These are phyloP conservation scores for Xylaria bambusicola DNA, from an alignment of 495 filamentous ascomycete genomes.

Conservation along the genomic window DNA sequence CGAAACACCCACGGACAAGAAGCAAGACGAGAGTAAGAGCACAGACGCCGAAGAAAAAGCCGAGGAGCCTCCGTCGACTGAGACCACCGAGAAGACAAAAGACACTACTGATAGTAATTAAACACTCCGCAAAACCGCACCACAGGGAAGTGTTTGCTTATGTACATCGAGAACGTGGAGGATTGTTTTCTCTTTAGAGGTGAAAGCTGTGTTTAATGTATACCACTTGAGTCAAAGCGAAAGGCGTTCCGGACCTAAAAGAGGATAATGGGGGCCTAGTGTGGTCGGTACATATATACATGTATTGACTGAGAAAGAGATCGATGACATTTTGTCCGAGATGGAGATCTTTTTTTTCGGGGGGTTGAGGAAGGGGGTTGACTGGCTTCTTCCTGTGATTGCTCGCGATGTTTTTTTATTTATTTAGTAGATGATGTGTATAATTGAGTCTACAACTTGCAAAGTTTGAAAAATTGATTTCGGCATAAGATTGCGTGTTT, in stretches of 20 bases:
- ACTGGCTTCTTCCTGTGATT: too few relatives aligned
- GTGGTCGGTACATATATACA: too few relatives aligned
- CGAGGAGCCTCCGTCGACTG: constrained; percentile 7
- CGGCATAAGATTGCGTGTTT: too few relatives aligned
- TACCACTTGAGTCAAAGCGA: constrained; percentile 18
- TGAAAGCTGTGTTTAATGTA: constrained; percentile 7
- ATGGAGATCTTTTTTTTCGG: too few relatives aligned
- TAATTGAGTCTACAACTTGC: too few relatives aligned
- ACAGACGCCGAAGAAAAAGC: constrained; percentile 23
- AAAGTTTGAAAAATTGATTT: too few relatives aligned
- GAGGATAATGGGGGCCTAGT: too few relatives aligned
- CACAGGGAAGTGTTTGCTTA: background rate
- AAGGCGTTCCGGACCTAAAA: constrained; percentile 23
- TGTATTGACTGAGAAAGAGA: background rate
- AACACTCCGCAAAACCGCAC: background rate
- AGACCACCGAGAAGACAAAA: background rate
- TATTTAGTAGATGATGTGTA: too few relatives aligned
- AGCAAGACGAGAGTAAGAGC: constrained; percentile 8
- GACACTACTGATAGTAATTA: background rate
- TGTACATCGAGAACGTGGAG: background rate
- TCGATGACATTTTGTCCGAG: constrained; percentile 1
- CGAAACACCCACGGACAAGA: constrained; percentile 15
- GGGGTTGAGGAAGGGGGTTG: too few relatives aligned
- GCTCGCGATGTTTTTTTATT: too few relatives aligned
- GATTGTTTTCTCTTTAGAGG: too few relatives aligned